phyloP scores from a whole-genome alignment of 1,284 basidiomycete species.

The Apiotrichum porosum region DNA sequence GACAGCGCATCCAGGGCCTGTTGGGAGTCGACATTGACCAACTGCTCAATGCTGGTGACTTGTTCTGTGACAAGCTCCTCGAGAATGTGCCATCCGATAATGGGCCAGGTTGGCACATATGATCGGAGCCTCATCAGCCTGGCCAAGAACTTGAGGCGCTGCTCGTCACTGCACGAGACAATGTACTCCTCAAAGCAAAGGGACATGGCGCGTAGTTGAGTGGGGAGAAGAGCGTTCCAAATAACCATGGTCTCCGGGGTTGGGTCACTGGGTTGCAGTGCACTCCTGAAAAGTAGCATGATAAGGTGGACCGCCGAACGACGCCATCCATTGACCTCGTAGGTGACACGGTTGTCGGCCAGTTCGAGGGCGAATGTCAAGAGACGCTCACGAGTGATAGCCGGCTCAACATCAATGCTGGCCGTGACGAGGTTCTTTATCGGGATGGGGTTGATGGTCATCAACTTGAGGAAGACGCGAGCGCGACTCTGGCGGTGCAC shows the following conservation, averaged over 20 bases:
- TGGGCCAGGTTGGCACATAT: conserved; percentile 31
- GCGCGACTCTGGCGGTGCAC: conserved; percentile 23
- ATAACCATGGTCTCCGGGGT: conserved; percentile 27
- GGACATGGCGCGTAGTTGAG: conserved; percentile 30
- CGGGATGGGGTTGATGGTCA: conserved; percentile 28
- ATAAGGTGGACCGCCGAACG: conserved; percentile 25
- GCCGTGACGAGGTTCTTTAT: conserved; percentile 23
- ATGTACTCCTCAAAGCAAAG: conserved; percentile 37
- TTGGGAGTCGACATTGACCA: conserved; percentile 7
- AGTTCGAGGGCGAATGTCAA: conserved; percentile 33
- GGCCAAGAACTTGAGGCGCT: conserved; percentile 23
- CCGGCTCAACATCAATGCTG: neutral
- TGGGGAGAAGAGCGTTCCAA: conserved; percentile 22
- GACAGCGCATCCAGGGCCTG: conserved; percentile 22
- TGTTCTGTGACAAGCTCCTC: conserved; percentile 34
- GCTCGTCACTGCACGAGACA: conserved; percentile 34
- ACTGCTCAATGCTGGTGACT: conserved; percentile 21
- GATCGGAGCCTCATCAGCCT: conserved; percentile 21
- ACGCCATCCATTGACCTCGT: conserved; percentile 23
- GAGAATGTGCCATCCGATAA: conserved; percentile 34
- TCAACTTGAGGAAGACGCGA: conserved; percentile 30
- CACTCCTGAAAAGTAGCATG: conserved; percentile 26
- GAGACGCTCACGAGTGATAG: conserved; percentile 26
- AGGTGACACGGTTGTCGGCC: conserved; percentile 24
- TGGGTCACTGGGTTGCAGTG: conserved; percentile 22